phyloP scores from a whole-genome alignment of 2,329 filamentous ascomycete genomes.

The Sordariomycetes sp. region DNA sequence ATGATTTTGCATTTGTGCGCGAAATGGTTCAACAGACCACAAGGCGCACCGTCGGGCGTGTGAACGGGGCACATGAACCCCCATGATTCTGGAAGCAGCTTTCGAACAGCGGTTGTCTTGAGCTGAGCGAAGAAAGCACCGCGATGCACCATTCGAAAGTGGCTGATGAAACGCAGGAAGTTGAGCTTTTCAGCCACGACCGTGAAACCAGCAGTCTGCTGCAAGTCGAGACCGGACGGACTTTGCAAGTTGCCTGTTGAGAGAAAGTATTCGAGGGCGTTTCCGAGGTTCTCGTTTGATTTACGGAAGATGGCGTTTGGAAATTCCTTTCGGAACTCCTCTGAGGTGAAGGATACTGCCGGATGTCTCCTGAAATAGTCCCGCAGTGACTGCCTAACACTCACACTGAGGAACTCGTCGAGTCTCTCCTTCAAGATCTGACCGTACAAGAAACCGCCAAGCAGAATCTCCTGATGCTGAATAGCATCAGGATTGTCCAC shows the following conservation, averaged over 20 bases:
- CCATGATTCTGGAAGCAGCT: constrained; percentile 93
- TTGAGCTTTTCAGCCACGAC: constrained; percentile 99
- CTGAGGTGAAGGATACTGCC: constrained; percentile 65
- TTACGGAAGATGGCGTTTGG: constrained; percentile 66
- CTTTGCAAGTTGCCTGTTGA: constrained; percentile 92
- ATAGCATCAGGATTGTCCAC: constrained; percentile 95
- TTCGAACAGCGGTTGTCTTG: constrained; percentile 94
- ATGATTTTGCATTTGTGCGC: constrained; percentile 90
- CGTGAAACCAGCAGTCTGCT: constrained; percentile 90
- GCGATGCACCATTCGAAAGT: constrained; percentile 98
- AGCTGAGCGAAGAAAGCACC: constrained; percentile 97
- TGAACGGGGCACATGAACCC: constrained; percentile 96
- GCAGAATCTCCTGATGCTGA: constrained; percentile 88
- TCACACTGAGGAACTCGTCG: constrained; percentile 69
- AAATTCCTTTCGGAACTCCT: constrained; percentile 74
- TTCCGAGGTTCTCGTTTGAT: constrained; percentile 82
- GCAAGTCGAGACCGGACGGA: constrained; percentile 84
- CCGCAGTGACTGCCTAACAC: constrained; percentile 41
- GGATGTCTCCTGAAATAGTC: constrained; percentile 48
- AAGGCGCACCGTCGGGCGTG: constrained; percentile 92
- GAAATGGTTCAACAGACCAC: constrained; percentile 89
- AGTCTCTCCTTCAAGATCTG: constrained; percentile 93
- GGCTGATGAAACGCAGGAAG: constrained; percentile 95
- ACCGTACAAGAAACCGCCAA: constrained; percentile 88
- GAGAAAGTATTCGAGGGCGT: constrained; percentile 86